Evolutionary conservation across 768 basidiomycete genomes (phyloP).

Genomic region (Hortiboletus campestris): DNA sequence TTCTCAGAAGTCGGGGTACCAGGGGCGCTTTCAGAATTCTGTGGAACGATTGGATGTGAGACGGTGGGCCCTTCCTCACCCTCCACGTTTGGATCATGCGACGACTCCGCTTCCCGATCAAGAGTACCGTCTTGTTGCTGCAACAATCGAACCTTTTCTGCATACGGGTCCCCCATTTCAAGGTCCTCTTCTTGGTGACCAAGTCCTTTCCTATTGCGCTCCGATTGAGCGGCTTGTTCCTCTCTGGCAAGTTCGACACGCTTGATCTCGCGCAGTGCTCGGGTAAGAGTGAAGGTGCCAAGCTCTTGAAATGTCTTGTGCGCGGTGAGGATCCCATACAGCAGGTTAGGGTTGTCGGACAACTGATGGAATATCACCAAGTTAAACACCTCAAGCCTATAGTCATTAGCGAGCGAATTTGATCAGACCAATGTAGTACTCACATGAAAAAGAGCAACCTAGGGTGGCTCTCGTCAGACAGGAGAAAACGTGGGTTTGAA

Average conservation of each 20-base stretch:
- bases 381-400: constrained; percentile 90
- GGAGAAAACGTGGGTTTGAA: constrained; percentile 81
- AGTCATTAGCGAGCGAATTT: neutral
- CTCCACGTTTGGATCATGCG: constrained; percentile 8
- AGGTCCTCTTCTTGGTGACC: constrained; percentile 21
- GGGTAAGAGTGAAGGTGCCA: constrained; percentile 85
- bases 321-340: constrained; percentile 81
- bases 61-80: constrained; percentile 12
- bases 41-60: constrained; percentile 42
- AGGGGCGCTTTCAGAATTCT: constrained; percentile 39
- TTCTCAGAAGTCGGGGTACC: constrained; percentile 67
- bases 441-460: constrained; percentile 89
- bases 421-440: constrained; percentile 20
- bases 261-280: constrained; percentile 83
- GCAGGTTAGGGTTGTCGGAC: constrained; percentile 80
- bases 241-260: constrained; percentile 71
- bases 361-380: constrained; percentile 76
- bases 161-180: constrained; percentile 29
- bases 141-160: constrained; percentile 69
- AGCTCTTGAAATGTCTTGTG: constrained; percentile 87
- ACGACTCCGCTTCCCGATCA: constrained; percentile 24
- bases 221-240: constrained; percentile 48
- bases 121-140: constrained; percentile 45
- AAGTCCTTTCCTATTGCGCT: constrained; percentile 21
- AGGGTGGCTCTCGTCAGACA: constrained; percentile 95